Evolutionary conservation across 1,284 basidiomycete genomes (phyloP).

Genomic region (Ustilago curta): DNA sequence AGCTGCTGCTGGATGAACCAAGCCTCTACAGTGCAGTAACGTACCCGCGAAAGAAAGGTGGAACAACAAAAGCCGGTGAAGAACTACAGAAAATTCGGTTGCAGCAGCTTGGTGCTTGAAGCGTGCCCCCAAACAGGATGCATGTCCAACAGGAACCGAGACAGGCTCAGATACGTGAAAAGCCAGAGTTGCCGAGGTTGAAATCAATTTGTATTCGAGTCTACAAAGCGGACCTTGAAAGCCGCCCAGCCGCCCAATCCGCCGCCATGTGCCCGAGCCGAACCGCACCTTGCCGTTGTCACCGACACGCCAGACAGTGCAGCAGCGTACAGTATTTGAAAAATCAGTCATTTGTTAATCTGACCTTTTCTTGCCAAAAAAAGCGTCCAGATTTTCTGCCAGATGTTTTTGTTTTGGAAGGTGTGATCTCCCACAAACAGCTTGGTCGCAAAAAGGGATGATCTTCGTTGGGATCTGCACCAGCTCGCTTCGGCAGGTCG

Average conservation of each 20-base stretch:
- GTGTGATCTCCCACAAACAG: too few species aligned
- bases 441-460: too few species aligned
- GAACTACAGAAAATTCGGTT: slow-evolving; percentile 1
- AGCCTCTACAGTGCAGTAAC: background rate
- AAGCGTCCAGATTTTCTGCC: too few species aligned
- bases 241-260: background rate
- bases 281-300: slow-evolving; percentile 19
- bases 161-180: background rate
- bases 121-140: slow-evolving; percentile 2
- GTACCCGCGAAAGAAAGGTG: background rate
- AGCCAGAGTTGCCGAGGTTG: background rate
- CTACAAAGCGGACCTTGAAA: background rate
- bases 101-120: background rate
- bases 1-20: background rate
- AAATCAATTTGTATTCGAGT: background rate
- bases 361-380: too few species aligned
- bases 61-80: background rate
- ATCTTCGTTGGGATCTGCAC: too few species aligned
- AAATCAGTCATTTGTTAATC: too few species aligned
- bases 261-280: slow-evolving; percentile 2
- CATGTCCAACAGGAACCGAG: background rate
- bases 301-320: slow-evolving; percentile 16
- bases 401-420: too few species aligned
- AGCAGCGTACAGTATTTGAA: too few species aligned
- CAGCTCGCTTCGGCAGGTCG: too few species aligned